phyloP scores from a whole-genome alignment of 1,139 yeast species.

The Ogataea hybrid region DNA sequence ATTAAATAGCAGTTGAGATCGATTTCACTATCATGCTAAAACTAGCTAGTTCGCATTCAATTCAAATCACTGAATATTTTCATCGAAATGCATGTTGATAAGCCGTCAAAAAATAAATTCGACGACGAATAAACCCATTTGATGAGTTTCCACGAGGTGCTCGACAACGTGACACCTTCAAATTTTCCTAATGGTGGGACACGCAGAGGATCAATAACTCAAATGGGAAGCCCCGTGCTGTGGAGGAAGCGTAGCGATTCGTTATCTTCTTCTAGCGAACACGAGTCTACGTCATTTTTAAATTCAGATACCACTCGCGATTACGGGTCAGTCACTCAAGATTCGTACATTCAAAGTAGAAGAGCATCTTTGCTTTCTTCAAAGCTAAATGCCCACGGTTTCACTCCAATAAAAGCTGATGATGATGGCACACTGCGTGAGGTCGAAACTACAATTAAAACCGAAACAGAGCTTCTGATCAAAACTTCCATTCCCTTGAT shows the following conservation, averaged over 20 bases:
- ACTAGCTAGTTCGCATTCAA: background rate
- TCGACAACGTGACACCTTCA: conserved; percentile 15
- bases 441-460: conserved; percentile 42
- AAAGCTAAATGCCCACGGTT: conserved; percentile 12
- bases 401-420: conserved; percentile 21
- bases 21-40: background rate
- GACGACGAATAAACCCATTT: background rate
- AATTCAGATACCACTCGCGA: conserved; percentile 12
- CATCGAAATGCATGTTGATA: conserved; percentile 2
- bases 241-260: conserved; percentile 11
- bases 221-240: conserved; percentile 8
- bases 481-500: conserved; percentile 59
- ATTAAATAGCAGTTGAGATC: too few species aligned
- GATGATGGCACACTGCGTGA: conserved; percentile 35
- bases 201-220: conserved; percentile 20
- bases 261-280: conserved; percentile 6
- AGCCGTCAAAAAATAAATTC: background rate
- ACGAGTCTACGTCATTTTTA: conserved; percentile 12
- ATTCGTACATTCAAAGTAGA: conserved; percentile 24
- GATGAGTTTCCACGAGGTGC: conserved; percentile 6
- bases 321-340: conserved; percentile 25
- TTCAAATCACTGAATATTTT: background rate
- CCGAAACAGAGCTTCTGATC: conserved; percentile 45
- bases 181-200: conserved; percentile 12
- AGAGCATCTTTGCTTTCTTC: conserved; percentile 27